Percentiles rank a stretch among this genome's conserved stretches.
phyloP scores from a whole-genome alignment of 345 rosid species.

The Ceriops zippeliana region DNA sequence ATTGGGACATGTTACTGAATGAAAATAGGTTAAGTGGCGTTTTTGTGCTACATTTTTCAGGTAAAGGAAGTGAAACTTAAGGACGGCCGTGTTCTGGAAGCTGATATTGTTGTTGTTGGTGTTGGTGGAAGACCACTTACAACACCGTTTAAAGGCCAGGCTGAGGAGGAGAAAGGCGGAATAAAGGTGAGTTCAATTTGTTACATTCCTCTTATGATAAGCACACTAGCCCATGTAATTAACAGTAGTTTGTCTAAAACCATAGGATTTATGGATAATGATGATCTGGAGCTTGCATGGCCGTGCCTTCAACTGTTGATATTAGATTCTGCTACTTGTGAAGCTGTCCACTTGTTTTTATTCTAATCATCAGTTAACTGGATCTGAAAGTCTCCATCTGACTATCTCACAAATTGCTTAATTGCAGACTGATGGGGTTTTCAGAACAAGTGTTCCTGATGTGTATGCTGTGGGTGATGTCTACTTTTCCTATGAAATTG shows the following conservation, averaged over 20 bases:
- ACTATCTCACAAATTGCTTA: conserved; percentile 2
- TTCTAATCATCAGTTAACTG: not conserved
- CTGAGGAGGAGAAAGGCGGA: conserved; percentile 94
- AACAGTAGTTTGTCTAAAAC: too few relatives aligned
- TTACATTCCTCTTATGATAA: not conserved
- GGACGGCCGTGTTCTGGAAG: conserved; percentile 86
- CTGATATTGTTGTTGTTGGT: conserved; percentile 95
- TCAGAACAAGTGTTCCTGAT: conserved; percentile 74
- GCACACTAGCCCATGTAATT: too few relatives aligned
- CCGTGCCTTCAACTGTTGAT: not conserved
- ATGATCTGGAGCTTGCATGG: not conserved
- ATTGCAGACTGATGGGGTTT: conserved; percentile 81
- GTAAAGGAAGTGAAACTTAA: conserved; percentile 90
- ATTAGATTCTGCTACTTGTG: not conserved
- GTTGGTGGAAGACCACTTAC: conserved; percentile 92
- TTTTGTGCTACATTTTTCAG: conserved; percentile 30
- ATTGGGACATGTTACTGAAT: not conserved
- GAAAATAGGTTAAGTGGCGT: not conserved
- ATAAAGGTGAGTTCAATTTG: conserved; percentile 56
- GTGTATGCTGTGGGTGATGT: conserved; percentile 97
- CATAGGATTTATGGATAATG: not conserved
- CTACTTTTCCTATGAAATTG: conserved; percentile 81
- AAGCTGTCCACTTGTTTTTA: not conserved
- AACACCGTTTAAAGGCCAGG: conserved; percentile 83
- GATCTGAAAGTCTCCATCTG: not conserved